A percentile compares a stretch with the other conserved stretches of the same genome.
Conservation (phyloP, 2,329 filamentous ascomycete genomes). For the Stemphylium beticola region DNA sequence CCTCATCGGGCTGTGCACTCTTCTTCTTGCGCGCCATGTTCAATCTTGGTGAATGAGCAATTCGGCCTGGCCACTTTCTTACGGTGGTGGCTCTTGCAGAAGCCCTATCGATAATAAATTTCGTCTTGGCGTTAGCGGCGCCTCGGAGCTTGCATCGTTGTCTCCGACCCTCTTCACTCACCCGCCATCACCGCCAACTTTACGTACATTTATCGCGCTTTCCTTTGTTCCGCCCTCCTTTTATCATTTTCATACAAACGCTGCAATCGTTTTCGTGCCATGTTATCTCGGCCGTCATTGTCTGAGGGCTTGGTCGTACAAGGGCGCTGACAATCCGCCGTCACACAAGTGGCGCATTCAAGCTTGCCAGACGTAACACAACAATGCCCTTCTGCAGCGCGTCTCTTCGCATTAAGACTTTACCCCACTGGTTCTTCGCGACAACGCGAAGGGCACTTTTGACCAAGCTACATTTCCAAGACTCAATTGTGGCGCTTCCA, state of each 20-base stretch:
- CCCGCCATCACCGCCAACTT: not conserved
- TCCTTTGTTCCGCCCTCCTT: not conserved
- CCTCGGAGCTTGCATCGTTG: constrained; percentile 13
- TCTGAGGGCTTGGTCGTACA: too few species aligned
- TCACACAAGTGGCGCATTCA: not conserved
- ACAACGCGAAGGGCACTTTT: not conserved
- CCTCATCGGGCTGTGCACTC: constrained; percentile 29
- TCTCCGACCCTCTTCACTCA: constrained; percentile 9
- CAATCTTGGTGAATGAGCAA: constrained; percentile 2
- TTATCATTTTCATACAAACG: not conserved
- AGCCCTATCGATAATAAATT: constrained; percentile 24
- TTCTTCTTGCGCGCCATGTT: constrained; percentile 46
- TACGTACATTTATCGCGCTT: not conserved
- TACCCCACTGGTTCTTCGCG: not conserved
- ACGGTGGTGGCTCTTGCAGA: constrained; percentile 10
- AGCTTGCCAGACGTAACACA: not conserved
- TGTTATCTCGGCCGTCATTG: too few species aligned
- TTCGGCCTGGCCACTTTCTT: constrained; percentile 1
- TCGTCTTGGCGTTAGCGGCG: constrained; percentile 22
- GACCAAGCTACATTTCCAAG: too few species aligned
- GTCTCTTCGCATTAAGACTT: not conserved
- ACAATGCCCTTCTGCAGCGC: constrained; percentile 2
- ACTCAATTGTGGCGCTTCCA: too few species aligned
- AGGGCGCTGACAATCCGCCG: not conserved
- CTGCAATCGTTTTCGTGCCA: too few species aligned